Percentiles rank a stretch among this genome's conserved stretches.
Conservation (phyloP, 2,329 filamentous ascomycete genomes). For the Plenodomus tracheiphilus region DNA sequence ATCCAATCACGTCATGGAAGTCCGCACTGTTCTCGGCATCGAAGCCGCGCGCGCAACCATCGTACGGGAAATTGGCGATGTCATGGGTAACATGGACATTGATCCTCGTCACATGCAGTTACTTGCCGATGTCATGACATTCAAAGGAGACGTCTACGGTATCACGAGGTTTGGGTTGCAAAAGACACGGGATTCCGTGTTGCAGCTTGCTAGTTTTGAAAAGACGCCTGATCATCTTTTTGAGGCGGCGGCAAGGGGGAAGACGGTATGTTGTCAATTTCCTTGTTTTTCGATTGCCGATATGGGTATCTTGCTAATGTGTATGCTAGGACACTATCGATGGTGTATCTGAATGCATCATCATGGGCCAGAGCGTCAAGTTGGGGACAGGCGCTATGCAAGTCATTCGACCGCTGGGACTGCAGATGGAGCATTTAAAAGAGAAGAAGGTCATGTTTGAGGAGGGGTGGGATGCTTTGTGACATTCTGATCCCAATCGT, state of each 20-base stretch:
- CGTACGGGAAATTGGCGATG: constrained; percentile 79
- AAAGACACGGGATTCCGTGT: constrained; percentile 92
- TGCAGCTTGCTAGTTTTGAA: constrained; percentile 94
- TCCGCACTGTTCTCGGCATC: constrained; percentile 83
- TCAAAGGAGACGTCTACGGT: constrained; percentile 93
- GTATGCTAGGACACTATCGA: constrained; percentile 72
- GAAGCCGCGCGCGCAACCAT: constrained; percentile 92
- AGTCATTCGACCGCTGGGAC: constrained; percentile 72
- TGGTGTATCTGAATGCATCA: constrained; percentile 95
- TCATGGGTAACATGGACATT: constrained; percentile 94
- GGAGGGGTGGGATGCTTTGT: constrained; percentile 42
- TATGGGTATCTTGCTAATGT: background rate
- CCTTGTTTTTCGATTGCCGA: background rate
- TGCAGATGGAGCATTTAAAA: constrained; percentile 25
- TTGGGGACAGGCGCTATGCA: constrained; percentile 92
- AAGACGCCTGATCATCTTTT: constrained; percentile 98
- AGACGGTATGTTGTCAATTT: constrained; percentile 53
- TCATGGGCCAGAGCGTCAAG: constrained; percentile 93
- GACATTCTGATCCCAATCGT: no score
- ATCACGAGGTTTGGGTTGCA: constrained; percentile 95
- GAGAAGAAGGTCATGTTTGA: constrained; percentile 41
- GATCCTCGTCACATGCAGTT: constrained; percentile 98
- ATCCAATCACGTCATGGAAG: constrained; percentile 91
- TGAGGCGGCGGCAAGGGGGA: constrained; percentile 89
- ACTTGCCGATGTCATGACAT: constrained; percentile 97